phyloP scores from a whole-genome alignment of 2,329 filamentous ascomycete species.

The Colletotrichum tanaceti region DNA sequence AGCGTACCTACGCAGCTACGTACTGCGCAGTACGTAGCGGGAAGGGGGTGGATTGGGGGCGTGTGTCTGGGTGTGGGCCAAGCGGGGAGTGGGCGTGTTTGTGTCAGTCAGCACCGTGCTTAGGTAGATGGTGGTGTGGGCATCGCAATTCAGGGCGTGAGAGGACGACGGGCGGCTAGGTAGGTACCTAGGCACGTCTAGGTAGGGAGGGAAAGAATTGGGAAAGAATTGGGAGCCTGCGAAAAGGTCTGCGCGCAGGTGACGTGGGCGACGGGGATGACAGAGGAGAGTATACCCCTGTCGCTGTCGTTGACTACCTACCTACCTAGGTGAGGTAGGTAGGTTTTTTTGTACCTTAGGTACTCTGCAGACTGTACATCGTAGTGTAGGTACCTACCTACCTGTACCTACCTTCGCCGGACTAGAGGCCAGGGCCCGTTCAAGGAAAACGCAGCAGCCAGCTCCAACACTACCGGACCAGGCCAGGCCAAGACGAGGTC shows the following conservation, averaged over 20 bases:
- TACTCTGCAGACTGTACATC: too few relatives aligned
- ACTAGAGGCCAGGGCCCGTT: constrained; percentile 9
- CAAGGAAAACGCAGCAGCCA: background rate
- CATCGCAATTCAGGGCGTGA: constrained; percentile 11
- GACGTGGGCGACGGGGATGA: constrained; percentile 40
- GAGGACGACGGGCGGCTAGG: constrained; percentile 23
- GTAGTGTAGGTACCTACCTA: too few relatives aligned
- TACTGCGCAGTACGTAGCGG: constrained; percentile 21
- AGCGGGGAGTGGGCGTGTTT: constrained; percentile 14
- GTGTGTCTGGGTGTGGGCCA: constrained; percentile 14
- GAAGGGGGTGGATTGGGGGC: constrained; percentile 2
- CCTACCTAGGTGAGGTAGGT: too few relatives aligned
- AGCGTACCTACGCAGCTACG: constrained; percentile 6
- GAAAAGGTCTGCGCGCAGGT: constrained; percentile 34
- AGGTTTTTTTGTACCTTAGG: too few relatives aligned
- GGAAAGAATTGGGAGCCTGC: background rate
- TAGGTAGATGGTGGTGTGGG: background rate
- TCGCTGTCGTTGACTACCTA: background rate
- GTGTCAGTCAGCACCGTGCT: background rate
- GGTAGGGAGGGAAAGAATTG: constrained; percentile 18
- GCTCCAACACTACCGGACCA: constrained; percentile 15
- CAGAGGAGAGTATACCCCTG: constrained; percentile 24
- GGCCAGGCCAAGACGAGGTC: constrained; percentile 19
- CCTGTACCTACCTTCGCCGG: background rate
- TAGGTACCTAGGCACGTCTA: too few relatives aligned